Conservation (phyloP, 2,329 filamentous ascomycete species). For the Tympanopsis confertula region DNA sequence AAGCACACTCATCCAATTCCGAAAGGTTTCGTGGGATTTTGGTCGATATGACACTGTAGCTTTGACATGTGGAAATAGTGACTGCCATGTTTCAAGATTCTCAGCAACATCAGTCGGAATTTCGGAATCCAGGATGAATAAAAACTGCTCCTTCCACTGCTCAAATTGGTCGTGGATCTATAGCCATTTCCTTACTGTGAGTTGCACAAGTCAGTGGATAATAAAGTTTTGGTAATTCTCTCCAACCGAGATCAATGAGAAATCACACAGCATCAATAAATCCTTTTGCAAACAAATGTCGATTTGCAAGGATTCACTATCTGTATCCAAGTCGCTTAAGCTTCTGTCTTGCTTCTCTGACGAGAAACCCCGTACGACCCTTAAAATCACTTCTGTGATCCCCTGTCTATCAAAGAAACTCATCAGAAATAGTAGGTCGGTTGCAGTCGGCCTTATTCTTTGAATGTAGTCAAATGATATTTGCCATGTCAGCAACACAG, state of each 20-base stretch:
- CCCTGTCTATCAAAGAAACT: not conserved
- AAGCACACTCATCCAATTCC: slow-evolving; percentile 15
- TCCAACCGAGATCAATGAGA: not conserved
- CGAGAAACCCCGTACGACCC: too few species aligned
- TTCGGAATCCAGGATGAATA: not conserved
- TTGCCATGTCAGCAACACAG: slow-evolving; percentile 7
- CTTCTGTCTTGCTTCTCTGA: too few species aligned
- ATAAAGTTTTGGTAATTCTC: not conserved
- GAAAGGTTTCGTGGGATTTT: too few species aligned
- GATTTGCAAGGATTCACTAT: not conserved
- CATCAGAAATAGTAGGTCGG: not conserved
- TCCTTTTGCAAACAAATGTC: not conserved
- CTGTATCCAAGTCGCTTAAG: too few species aligned
- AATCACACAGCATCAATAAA: not conserved
- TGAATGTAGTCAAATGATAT: slow-evolving; percentile 7
- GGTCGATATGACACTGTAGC: too few species aligned
- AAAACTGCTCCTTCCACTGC: not conserved
- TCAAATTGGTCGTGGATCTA: not conserved
- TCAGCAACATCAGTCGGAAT: not conserved
- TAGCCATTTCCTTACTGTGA: not conserved
- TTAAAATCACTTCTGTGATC: not conserved
- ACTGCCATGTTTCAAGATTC: not conserved
- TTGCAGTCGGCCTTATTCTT: not conserved
- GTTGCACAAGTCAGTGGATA: not conserved
- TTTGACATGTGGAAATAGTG: not conserved